phyloP scores from a whole-genome alignment of 768 basidiomycete genomes.

The Filobasidium floriforme region DNA sequence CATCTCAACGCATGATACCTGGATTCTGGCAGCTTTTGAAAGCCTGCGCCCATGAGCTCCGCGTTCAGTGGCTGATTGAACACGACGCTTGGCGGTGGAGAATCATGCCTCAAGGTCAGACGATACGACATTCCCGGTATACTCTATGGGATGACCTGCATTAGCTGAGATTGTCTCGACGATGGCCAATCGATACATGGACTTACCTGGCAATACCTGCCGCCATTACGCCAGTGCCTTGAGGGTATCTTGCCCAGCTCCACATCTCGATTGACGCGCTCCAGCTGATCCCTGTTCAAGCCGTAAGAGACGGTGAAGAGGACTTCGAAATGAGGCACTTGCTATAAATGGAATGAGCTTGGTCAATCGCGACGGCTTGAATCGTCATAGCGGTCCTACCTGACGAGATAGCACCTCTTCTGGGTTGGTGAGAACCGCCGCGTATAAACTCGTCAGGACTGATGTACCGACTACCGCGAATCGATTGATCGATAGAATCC shows the following conservation, averaged over 20 bases:
- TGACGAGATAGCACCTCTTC: slow-evolving; percentile 37
- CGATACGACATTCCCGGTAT: slow-evolving; percentile 52
- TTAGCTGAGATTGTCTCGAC: neutral
- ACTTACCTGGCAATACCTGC: neutral
- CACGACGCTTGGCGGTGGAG: slow-evolving; percentile 55
- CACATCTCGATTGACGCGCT: slow-evolving; percentile 64
- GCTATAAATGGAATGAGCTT: neutral
- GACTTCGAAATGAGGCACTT: slow-evolving; percentile 59
- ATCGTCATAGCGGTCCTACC: no score
- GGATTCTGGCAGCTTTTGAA: slow-evolving; percentile 59
- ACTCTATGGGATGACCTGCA: slow-evolving; percentile 11
- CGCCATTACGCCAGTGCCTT: slow-evolving; percentile 1
- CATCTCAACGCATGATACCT: slow-evolving; percentile 77
- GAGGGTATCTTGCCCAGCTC: slow-evolving; percentile 29
- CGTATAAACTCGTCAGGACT: slow-evolving; percentile 69
- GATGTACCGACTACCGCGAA: slow-evolving; percentile 56
- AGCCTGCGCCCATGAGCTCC: slow-evolving; percentile 75
- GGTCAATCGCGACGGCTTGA: no score
- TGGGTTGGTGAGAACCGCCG: slow-evolving; percentile 59
- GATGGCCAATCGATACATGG: no score
- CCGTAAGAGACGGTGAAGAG: slow-evolving; percentile 76
- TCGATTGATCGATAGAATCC: slow-evolving; percentile 13
- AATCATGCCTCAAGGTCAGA: slow-evolving; percentile 51
- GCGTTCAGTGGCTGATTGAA: slow-evolving; percentile 59
- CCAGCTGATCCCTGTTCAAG: slow-evolving; percentile 58